These are phyloP conservation scores for Trifolium repens DNA, from an alignment of 306 rosid species.

Conservation along the genomic window DNA sequence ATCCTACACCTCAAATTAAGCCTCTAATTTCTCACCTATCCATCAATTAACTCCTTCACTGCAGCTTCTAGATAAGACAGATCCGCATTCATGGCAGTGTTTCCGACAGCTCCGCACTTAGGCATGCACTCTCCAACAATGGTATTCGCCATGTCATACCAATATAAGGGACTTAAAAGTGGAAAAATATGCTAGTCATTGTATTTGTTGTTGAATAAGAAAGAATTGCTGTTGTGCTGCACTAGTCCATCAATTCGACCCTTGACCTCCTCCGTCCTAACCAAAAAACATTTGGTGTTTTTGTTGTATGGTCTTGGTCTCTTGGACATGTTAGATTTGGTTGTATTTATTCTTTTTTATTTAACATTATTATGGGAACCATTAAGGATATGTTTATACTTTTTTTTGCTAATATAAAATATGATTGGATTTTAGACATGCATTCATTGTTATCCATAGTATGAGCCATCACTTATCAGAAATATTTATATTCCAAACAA, in stretches of 20 bases:
- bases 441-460: not conserved
- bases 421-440: not conserved
- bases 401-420: slow-evolving; percentile 4
- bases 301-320: not conserved
- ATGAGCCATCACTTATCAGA: not conserved
- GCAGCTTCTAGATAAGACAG: not conserved
- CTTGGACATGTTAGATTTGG: not conserved
- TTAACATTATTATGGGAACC: slow-evolving; percentile 23
- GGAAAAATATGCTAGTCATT: not conserved
- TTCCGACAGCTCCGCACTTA: not conserved
- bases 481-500: not conserved
- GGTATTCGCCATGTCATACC: not conserved
- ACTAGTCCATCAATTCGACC: not conserved
- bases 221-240: not conserved
- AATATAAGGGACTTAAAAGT: not conserved
- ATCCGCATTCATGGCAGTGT: not conserved
- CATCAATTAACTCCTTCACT: not conserved
- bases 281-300: not conserved
- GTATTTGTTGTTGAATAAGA: not conserved
- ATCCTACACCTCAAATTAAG: not conserved
- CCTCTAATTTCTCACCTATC: not conserved
- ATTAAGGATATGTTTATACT: not conserved
- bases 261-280: not conserved
- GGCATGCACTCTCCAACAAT: not conserved
- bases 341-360: not conserved